These are phyloP conservation scores for Lentinula sp. DNA, from an alignment of 768 basidiomycete genomes.

Conservation along the genomic window DNA sequence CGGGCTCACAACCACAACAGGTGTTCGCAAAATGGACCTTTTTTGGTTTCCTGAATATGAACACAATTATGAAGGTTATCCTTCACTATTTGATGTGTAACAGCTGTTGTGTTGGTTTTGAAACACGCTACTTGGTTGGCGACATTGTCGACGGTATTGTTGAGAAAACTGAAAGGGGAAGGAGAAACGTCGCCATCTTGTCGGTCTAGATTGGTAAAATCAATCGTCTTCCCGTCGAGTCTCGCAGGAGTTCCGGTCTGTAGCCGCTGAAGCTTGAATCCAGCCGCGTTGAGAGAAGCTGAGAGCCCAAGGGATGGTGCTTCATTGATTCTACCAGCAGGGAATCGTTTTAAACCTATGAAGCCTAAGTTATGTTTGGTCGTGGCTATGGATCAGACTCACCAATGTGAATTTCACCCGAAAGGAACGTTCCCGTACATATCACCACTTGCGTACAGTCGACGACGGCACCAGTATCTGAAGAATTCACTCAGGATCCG, in stretches of 20 bases:
- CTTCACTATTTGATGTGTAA: constrained; percentile 69
- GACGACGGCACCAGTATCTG: constrained; percentile 73
- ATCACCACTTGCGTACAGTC: constrained; percentile 78
- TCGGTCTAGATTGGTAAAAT: constrained; percentile 52
- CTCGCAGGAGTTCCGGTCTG: constrained; percentile 88
- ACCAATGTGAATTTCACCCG: constrained; percentile 91
- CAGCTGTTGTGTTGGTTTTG: constrained; percentile 64
- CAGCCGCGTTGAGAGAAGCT: constrained; percentile 63
- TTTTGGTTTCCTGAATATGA: constrained; percentile 86
- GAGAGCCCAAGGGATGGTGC: constrained; percentile 71
- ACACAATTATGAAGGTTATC: constrained; percentile 73
- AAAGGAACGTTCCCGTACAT: constrained; percentile 88
- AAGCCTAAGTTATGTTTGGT: background rate
- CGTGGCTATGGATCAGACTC: constrained; percentile 1
- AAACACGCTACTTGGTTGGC: constrained; percentile 73
- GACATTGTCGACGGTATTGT: constrained; percentile 61
- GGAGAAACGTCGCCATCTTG: constrained; percentile 68
- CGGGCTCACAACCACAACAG: background rate
- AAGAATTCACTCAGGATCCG: background rate
- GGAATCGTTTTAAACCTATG: constrained; percentile 62
- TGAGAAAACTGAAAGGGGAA: constrained; percentile 72
- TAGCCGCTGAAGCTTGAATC: constrained; percentile 77
- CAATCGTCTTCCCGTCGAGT: constrained; percentile 61
- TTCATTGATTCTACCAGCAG: constrained; percentile 74
- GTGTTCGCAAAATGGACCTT: constrained; percentile 38